Percentiles rank a stretch among this genome's conserved stretches.
These are phyloP conservation scores for Curvularia lunata DNA, from an alignment of 2,329 filamentous ascomycete species.

Conservation along the genomic window DNA sequence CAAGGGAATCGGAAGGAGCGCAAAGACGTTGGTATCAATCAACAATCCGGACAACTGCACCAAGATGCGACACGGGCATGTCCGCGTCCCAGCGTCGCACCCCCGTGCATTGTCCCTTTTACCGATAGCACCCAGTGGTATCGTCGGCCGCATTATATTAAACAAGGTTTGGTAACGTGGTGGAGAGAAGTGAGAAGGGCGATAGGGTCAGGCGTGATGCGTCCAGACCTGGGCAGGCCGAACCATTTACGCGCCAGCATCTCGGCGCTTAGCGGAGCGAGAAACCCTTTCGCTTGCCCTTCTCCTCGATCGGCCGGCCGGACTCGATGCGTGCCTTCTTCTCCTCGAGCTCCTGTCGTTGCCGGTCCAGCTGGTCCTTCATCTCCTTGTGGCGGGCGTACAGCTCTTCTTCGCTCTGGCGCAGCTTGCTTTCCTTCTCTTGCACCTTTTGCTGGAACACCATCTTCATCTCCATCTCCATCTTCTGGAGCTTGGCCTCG, in stretches of 20 bases:
- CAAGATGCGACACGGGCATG: conserved; percentile 42
- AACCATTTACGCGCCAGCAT: conserved; percentile 17
- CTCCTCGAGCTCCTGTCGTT: conserved; percentile 93
- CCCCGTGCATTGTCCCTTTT: conserved; percentile 47
- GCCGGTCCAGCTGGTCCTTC: conserved; percentile 98
- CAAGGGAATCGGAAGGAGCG: conserved; percentile 47
- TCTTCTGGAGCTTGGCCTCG: conserved; percentile 99
- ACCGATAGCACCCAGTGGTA: conserved; percentile 51
- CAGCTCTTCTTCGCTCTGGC: conserved; percentile 98
- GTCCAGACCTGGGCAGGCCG: conserved; percentile 27
- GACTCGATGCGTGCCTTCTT: conserved; percentile 97
- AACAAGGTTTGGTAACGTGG: conserved; percentile 50
- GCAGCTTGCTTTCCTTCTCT: conserved; percentile 99
- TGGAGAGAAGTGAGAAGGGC: conserved; percentile 44
- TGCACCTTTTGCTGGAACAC: conserved; percentile 99
- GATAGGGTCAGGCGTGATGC: conserved; percentile 36
- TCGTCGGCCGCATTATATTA: conserved; percentile 50
- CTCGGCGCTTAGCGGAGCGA: conserved; percentile 77
- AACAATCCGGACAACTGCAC: conserved; percentile 51
- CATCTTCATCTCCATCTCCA: conserved; percentile 99
- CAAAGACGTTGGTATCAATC: conserved; percentile 55
- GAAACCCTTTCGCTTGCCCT: conserved; percentile 99
- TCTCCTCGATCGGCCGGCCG: conserved; percentile 94
- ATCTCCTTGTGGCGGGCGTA: conserved; percentile 98
- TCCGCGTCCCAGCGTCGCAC: conserved; percentile 39